These are phyloP conservation scores for Calonectria fujianensis DNA, from an alignment of 2,329 filamentous ascomycete genomes.

Conservation along the genomic window DNA sequence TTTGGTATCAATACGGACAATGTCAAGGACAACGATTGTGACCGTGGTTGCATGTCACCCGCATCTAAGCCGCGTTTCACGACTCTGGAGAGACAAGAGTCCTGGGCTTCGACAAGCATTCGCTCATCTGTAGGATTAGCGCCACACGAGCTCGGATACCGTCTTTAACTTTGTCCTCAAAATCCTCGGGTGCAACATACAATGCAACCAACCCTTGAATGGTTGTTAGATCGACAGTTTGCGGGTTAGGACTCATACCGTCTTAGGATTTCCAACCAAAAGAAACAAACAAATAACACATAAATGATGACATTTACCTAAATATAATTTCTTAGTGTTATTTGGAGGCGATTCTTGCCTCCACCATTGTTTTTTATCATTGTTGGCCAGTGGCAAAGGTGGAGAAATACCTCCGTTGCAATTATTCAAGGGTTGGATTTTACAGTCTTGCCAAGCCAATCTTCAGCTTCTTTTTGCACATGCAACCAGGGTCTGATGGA, in stretches of 20 bases:
- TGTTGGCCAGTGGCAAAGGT: background rate
- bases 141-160: background rate
- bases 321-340: background rate
- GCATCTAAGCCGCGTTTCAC: background rate
- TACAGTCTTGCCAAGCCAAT: background rate
- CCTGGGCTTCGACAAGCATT: conserved; percentile 1
- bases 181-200: background rate
- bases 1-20: background rate
- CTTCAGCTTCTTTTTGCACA: background rate
- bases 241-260: background rate
- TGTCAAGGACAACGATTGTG: background rate
- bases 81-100: background rate
- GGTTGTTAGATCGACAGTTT: background rate
- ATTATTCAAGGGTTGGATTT: background rate
- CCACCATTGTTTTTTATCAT: background rate
- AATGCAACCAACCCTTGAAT: background rate
- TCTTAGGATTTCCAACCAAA: background rate
- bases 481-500: background rate
- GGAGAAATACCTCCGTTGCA: background rate
- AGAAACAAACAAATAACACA: background rate
- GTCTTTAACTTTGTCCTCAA: conserved; percentile 12
- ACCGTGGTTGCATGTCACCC: background rate
- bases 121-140: background rate
- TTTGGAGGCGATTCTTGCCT: background rate
- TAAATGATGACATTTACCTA: background rate